Evolutionary conservation across 257 asterid genomes (phyloP).

Genomic region (Coffea canephora): DNA sequence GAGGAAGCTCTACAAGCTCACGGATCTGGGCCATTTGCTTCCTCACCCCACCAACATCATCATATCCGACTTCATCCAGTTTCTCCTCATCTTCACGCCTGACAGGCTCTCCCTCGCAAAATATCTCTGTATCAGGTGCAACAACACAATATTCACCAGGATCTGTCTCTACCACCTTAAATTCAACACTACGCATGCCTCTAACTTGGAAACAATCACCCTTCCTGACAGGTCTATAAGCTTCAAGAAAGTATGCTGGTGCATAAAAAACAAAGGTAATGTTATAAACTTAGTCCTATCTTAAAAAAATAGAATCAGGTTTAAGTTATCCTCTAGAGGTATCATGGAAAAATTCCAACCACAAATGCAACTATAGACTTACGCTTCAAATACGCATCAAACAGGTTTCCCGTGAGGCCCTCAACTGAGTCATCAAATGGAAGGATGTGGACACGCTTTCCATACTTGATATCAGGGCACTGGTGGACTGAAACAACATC

Average conservation of each 20-base stretch:
- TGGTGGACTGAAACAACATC: slow-evolving; percentile 33
- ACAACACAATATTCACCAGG: slow-evolving; percentile 6
- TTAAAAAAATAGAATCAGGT: neutral
- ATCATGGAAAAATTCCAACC: neutral
- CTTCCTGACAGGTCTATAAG: slow-evolving; percentile 16
- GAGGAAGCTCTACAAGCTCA: slow-evolving; percentile 9
- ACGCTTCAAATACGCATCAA: neutral
- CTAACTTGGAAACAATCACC: slow-evolving; percentile 14
- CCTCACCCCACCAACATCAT: neutral
- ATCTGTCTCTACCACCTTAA: neutral
- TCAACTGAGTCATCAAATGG: neutral
- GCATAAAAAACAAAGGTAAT: neutral
- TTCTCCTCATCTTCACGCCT: neutral
- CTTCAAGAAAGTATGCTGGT: slow-evolving; percentile 11
- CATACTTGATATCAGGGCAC: neutral
- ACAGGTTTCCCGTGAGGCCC: neutral
- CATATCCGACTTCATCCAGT: neutral
- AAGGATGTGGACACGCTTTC: neutral
- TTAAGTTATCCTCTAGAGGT: neutral
- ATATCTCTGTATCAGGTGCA: slow-evolving; percentile 13
- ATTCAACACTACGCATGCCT: slow-evolving; percentile 17
- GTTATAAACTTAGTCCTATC: too few species aligned
- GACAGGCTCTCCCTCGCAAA: slow-evolving; percentile 10
- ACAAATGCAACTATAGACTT: neutral
- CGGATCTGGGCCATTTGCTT: neutral